Evolutionary conservation across 2,329 filamentous ascomycete species (phyloP).

Genomic region (Fusarium incarnatum): DNA sequence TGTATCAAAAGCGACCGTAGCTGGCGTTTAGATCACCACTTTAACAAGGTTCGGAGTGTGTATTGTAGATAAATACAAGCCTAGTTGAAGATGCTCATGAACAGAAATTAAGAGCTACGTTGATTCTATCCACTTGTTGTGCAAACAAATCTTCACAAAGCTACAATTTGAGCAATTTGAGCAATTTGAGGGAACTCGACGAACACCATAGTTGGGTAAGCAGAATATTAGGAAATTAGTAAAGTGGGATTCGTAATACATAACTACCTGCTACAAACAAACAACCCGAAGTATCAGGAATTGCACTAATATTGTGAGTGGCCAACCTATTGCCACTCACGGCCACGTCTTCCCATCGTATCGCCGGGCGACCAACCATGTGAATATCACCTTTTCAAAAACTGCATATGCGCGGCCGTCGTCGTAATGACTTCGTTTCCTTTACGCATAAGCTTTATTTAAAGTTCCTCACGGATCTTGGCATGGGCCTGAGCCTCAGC

Average conservation of each 20-base stretch:
- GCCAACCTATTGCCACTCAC: background rate
- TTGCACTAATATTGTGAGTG: background rate
- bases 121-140: background rate
- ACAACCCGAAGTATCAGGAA: slow-evolving; percentile 8
- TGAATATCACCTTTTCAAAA: background rate
- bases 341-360: slow-evolving; percentile 2
- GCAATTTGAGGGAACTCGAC: background rate
- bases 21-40: background rate
- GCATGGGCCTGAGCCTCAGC: slow-evolving; percentile 49
- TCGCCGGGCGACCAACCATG: background rate
- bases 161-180: background rate
- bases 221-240: background rate
- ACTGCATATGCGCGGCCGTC: background rate
- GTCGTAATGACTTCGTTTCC: background rate
- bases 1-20: background rate
- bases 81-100: background rate
- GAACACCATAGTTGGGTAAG: background rate
- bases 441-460: slow-evolving; percentile 51
- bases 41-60: background rate
- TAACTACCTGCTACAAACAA: slow-evolving; percentile 35
- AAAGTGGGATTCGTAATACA: slow-evolving; percentile 31
- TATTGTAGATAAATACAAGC: background rate
- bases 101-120: background rate
- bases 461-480: slow-evolving; percentile 63
- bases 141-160: background rate